Evolutionary conservation across 441 rosid genomes (phyloP), one percentile per base, ranked within the genome.

Genomic region (Gossypium laxum): DNA sequence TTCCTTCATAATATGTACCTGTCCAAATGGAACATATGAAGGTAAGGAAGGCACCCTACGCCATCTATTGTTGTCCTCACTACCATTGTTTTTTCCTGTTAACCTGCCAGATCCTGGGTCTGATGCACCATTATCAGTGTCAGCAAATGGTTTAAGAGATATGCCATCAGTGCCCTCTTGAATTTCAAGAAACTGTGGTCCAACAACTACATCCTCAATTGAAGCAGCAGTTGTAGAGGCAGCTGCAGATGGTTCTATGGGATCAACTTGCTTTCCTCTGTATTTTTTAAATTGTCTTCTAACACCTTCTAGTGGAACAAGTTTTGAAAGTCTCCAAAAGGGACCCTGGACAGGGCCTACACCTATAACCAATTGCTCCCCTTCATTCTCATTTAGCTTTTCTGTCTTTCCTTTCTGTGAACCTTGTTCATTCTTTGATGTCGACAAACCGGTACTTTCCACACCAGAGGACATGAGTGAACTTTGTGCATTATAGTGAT

Each of bases 111-210:
- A 67, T 65, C 83, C 77, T 34, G 62, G 76, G 66, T 81, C 86
- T 55, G 56, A 22, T 73, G 75, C 74, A 51, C 69, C 80, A 57
- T 76, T 80, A 57, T 74, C 80, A 41, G 74, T 51, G 54, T 84
- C 83, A 76, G 88, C 73, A 77, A 93, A 71, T 54, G 95, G 96
- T 81, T 88, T 91, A 64, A 93, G 91, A 77, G 97, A 91, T 74
- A 93, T 84, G 62, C 96, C 95, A 87, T 93, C 96, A 71, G 88
- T 84, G 78, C 95, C 95, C 83, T 93, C 98, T 77, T 90, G 95
- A 76, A 93, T 93, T 82, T 91, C 97, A 78, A 93, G 96, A 79
- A 89, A 89, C 71, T 84, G 90, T 28, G 96, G 91, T 80, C 78
- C 95, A 74, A 83, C 81, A 77, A 81, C 83, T 55, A 76, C 91